Conservation (phyloP, 139 green algal genomes). For the Spirogloea muscicola region DNA sequence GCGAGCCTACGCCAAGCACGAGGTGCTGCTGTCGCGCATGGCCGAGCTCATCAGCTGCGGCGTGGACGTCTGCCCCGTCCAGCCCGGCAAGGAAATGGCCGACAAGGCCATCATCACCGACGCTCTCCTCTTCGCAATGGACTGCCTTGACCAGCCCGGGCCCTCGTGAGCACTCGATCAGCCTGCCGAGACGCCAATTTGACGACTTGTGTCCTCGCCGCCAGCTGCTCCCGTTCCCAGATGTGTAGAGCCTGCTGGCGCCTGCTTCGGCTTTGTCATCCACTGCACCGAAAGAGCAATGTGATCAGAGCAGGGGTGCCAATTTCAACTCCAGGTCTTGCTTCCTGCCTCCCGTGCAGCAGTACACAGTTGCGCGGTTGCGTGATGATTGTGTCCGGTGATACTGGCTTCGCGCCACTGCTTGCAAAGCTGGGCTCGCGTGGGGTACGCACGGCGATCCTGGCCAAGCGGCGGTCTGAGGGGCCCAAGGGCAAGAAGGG, state of each 20-base stretch:
- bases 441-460: conserved; percentile 11
- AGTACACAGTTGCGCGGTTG: no score
- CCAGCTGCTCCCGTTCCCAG: no score
- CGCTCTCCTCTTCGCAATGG: conserved; percentile 34
- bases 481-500: not conserved
- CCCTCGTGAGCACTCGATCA: no score
- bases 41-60: conserved; percentile 18
- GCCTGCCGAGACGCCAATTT: no score
- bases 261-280: no score
- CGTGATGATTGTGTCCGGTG: conserved; percentile 25
- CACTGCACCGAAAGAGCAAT: no score
- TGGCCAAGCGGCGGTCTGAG: conserved; percentile 8
- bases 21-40: conserved; percentile 13
- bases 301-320: no score
- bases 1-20: conserved; percentile 27
- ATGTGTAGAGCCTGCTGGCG: no score
- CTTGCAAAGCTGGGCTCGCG: conserved; percentile 14
- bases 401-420: conserved; percentile 17
- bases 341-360: no score
- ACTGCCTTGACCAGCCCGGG: conserved; percentile 3
- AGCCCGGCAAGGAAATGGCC: conserved; percentile 37
- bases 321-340: no score
- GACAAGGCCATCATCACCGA: conserved; percentile 44
- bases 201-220: no score
- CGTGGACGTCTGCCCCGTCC: conserved; percentile 35